Percentiles rank a stretch among this genome's conserved stretches.
Conservation (phyloP, 495 filamentous ascomycete species). For the Talaromyces thailandensis region DNA sequence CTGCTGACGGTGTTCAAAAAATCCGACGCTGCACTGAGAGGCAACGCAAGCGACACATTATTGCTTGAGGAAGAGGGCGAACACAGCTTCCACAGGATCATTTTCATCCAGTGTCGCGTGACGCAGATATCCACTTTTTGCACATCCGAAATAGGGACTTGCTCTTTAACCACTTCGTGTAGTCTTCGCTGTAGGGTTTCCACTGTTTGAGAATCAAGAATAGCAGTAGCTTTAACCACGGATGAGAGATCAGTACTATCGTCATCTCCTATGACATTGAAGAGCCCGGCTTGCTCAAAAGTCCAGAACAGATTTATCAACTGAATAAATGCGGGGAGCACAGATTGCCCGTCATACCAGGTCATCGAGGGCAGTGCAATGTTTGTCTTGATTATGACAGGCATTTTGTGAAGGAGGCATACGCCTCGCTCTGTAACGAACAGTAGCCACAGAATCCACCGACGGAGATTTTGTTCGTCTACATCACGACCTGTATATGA, state of each 20-base stretch:
- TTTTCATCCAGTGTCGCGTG: constrained; percentile 38
- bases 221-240: too few relatives aligned
- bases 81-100: constrained; percentile 26
- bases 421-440: constrained; percentile 38
- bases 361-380: constrained; percentile 19
- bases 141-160: constrained; percentile 24
- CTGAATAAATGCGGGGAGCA: constrained; percentile 33
- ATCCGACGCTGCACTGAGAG: constrained; percentile 30
- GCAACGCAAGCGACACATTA: constrained; percentile 18
- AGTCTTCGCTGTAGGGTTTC: constrained; percentile 21
- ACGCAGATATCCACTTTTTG: constrained; percentile 37
- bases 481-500: constrained; percentile 19
- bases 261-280: constrained; percentile 23
- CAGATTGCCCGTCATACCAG: constrained; percentile 19
- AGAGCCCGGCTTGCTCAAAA: constrained; percentile 28
- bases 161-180: constrained; percentile 17
- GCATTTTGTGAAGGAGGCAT: constrained; percentile 35
- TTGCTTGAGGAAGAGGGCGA: constrained; percentile 12
- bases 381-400: constrained; percentile 25
- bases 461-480: constrained; percentile 26
- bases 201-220: too few relatives aligned
- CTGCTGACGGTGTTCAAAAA: constrained; percentile 26
- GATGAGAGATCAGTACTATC: background rate
- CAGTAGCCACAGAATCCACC: constrained; percentile 33
- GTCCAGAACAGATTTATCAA: constrained; percentile 33